Base-by-base conservation (phyloP, 75 land plant species). In the Sequoia sempervirens region DNA sequence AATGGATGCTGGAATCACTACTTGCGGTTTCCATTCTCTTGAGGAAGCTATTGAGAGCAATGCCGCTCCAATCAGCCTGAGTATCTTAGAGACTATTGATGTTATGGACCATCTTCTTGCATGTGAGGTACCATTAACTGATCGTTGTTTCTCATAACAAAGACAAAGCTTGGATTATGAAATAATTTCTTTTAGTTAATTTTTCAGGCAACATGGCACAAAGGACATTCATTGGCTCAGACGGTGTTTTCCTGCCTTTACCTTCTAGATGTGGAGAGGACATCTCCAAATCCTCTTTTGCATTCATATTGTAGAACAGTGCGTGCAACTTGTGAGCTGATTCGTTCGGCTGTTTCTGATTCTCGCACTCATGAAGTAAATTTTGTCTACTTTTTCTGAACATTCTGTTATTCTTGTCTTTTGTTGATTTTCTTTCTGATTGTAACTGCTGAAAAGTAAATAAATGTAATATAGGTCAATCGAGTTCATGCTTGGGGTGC, bases 191-290 rank as follows among this genome's bases (percentile, higher is more conserved):
- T 43, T 43, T 11, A 45, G 61, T 9, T 80, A 61, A 4, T 81
- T 41, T 86, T 47, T 43, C 95, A 98, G 99, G 99, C 99, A 79
- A 93, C 99, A 79, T 98, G 99, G 99, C 99, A 98, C 85, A 94
- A 85, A 81, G 99, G 99, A 81, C 95, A 94, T 88, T 89, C 96
- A 0, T 78, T 98, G 86, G 96, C 97, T 50, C 99, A 98, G 80
- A 98, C 99, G 26, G 95, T 96, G 74, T 98, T 93, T 81, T 94
- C 99, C 40, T 96, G 97, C 87, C 87, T 98, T 37, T 98, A 98
- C 88, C 91, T 98, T 64, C 86, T 96, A 83, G 86, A 90, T 86
- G 86, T 91, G 64, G 97, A 91, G 52, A 86, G 94, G 82, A 91
- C 97, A 53, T 89, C 92, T 7, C 89, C 94, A 52, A 93, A 96